A percentile compares a stretch with the other conserved stretches of the same genome.
These are phyloP conservation scores for Domatiomyces catenatus DNA, from an alignment of 2,329 filamentous ascomycete species.

Conservation along the genomic window DNA sequence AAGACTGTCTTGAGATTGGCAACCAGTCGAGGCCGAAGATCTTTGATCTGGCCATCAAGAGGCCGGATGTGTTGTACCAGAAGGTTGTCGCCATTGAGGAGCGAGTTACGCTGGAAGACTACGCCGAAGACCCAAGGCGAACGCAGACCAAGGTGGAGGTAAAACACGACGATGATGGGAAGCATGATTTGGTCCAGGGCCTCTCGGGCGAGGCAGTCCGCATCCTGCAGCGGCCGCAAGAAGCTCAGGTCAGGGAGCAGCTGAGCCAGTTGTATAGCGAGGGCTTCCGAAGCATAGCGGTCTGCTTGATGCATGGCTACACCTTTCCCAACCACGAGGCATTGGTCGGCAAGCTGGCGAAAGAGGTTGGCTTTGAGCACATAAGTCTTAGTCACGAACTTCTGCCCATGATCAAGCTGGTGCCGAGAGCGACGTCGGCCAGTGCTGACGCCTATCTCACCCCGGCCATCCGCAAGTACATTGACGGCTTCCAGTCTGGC, in stretches of 20 bases:
- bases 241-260: slow-evolving; percentile 40
- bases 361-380: slow-evolving; percentile 67
- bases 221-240: slow-evolving; percentile 46
- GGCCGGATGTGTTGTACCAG: slow-evolving; percentile 76
- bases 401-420: slow-evolving; percentile 79
- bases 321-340: slow-evolving; percentile 79
- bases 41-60: slow-evolving; percentile 75
- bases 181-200: slow-evolving; percentile 43
- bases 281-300: slow-evolving; percentile 67
- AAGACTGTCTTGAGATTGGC: slow-evolving; percentile 73
- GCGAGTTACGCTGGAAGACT: slow-evolving; percentile 79
- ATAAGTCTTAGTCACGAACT: slow-evolving; percentile 66
- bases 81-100: slow-evolving; percentile 80
- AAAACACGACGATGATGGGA: slow-evolving; percentile 31
- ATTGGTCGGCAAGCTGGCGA: slow-evolving; percentile 58
- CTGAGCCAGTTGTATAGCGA: slow-evolving; percentile 52
- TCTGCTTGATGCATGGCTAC: slow-evolving; percentile 85
- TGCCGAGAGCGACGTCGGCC: slow-evolving; percentile 59
- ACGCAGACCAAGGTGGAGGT: slow-evolving; percentile 40
- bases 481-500: slow-evolving; percentile 60
- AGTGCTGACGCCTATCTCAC: slow-evolving; percentile 70
- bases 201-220: slow-evolving; percentile 61
- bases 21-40: slow-evolving; percentile 83
- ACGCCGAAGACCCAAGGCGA: slow-evolving; percentile 68
- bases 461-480: slow-evolving; percentile 63